Evolutionary conservation across 805 yeast genomes (phyloP), one percentile per base, ranked within the genome.

Genomic region (Yamadazyma phyllophila): DNA sequence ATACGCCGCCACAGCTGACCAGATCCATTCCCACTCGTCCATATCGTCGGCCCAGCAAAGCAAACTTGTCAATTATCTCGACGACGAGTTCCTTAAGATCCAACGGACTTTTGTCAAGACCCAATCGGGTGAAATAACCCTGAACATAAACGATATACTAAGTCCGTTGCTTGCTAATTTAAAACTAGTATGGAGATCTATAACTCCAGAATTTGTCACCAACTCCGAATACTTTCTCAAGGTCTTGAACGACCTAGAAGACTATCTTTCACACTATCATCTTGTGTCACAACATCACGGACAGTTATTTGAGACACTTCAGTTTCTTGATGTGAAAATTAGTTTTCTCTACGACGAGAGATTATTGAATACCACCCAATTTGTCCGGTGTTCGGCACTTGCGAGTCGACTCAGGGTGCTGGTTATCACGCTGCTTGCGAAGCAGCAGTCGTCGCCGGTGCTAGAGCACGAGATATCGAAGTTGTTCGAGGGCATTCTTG

Each of bases 401-500:
- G 55, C 62, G 1, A 51, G 65, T 11, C 50, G 76, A 26, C 47
- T 71, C 41, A 46, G 77, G 13, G 46, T 69, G 6, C 41, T 56
- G 26, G 54, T 70, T 3, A 60, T 67, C 2, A 44, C 59, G 2
- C 60, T 60, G 39, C 34, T 67, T 10, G 67, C 24, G 26, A 45
- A 44, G 31, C 47, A 46, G 20, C 47, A 39, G 31, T 26, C 38
- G 13, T 29, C 31, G 11, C 31, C 31, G 11, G 13, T 29, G 13
- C 4, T 29, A 43, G 31, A 38, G 44, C 38, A 24, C 13, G 75
- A 70, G 50, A 56, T 66, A 10, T 65, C 73, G 15, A 54, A 67
- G 16, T 43, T 71, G 2, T 69, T 71, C 44, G 73, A 71, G 50
- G 76, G 76, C 0, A 47, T 67, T 9, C 53, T 69, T 13, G 75